Evolutionary conservation across 306 rosid species (phyloP).

Genomic region (Castanospermum australe): DNA sequence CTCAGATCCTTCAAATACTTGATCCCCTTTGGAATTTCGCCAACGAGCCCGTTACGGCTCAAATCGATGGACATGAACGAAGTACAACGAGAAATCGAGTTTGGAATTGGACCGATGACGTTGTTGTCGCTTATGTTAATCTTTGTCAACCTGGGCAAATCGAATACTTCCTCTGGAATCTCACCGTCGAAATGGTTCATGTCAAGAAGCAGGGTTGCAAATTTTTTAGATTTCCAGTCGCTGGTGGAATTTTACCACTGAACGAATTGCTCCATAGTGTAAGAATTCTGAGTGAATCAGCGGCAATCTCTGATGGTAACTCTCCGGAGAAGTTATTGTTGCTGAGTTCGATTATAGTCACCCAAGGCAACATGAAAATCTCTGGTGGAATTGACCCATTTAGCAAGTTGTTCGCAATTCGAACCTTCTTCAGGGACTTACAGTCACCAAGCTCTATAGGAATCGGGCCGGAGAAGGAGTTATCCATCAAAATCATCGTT

Average conservation of each 20-base stretch:
- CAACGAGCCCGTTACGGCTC: slow-evolving; percentile 42
- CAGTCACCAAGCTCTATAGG: slow-evolving; percentile 52
- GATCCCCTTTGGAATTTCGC: slow-evolving; percentile 46
- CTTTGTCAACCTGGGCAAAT: neutral
- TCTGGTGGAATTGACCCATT: slow-evolving; percentile 54
- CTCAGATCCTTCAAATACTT: slow-evolving; percentile 27
- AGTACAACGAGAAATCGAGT: slow-evolving; percentile 27
- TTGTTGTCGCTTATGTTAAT: slow-evolving; percentile 49
- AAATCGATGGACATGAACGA: slow-evolving; percentile 43
- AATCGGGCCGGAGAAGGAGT: slow-evolving; percentile 50
- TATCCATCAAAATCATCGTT: slow-evolving; percentile 42
- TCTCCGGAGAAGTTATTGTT: slow-evolving; percentile 47
- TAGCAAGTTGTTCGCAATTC: slow-evolving; percentile 43
- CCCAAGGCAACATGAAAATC: slow-evolving; percentile 46
- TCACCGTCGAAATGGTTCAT: slow-evolving; percentile 40
- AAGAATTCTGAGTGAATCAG: slow-evolving; percentile 26
- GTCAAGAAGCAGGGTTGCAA: slow-evolving; percentile 45
- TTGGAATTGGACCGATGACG: slow-evolving; percentile 44
- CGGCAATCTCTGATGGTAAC: slow-evolving; percentile 42
- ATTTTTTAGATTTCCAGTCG: slow-evolving; percentile 38
- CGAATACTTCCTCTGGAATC: slow-evolving; percentile 41
- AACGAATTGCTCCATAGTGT: slow-evolving; percentile 39
- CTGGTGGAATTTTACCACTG: slow-evolving; percentile 54
- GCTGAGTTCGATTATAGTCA: slow-evolving; percentile 32
- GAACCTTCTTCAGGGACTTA: slow-evolving; percentile 43